Conservation (phyloP, 345 rosid species). For the Citrus cavaleriei region DNA sequence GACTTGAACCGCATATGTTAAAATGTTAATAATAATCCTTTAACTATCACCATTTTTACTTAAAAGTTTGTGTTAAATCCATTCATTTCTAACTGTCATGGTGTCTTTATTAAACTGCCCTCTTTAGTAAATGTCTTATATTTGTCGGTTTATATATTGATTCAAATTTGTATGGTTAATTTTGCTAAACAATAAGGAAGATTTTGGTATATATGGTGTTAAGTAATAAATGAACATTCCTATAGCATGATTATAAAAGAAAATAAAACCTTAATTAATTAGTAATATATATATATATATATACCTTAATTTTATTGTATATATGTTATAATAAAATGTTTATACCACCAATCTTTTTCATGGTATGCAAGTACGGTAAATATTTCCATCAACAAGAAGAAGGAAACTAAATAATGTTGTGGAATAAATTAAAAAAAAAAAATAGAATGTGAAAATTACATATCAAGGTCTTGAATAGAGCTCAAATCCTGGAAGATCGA, state of each 20-base stretch:
- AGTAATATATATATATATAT: not conserved
- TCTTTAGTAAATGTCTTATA: too few species aligned
- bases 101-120: too few species aligned
- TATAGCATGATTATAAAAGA: not conserved
- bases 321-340: not conserved
- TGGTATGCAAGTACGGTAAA: not conserved
- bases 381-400: not conserved
- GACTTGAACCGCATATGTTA: too few species aligned
- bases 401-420: not conserved
- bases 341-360: constrained; percentile 1
- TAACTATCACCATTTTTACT: not conserved
- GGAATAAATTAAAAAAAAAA: not conserved
- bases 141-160: too few species aligned
- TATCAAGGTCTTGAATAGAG: constrained; percentile 34
- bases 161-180: too few species aligned
- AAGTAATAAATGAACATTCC: not conserved
- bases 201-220: too few species aligned
- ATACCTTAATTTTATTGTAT: not conserved
- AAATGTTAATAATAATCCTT: not conserved
- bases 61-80: not conserved
- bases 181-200: too few species aligned
- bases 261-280: not conserved
- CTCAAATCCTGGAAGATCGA: constrained; percentile 54
- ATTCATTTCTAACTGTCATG: too few species aligned
- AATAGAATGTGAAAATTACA: not conserved